A percentile compares a stretch with the other conserved stretches of the same genome.
phyloP scores from a whole-genome alignment of 2,329 filamentous ascomycete species.

The Ascosphaera pollenicola region DNA sequence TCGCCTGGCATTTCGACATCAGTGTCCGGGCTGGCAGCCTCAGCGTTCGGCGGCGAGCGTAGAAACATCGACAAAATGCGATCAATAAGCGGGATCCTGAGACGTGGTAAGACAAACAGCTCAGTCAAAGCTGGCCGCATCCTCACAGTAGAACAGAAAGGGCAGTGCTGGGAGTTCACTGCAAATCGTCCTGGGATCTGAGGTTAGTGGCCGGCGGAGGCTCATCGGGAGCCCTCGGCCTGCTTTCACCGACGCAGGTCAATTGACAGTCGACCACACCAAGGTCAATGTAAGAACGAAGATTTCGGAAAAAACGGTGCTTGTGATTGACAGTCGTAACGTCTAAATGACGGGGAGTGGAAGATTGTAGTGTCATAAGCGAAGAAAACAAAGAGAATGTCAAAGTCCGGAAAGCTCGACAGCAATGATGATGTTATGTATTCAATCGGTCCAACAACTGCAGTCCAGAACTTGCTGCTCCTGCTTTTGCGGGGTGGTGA shows the following conservation, averaged over 20 bases:
- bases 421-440: background rate
- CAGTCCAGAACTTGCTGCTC: slow-evolving; percentile 1
- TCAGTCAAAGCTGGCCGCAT: background rate
- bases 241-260: background rate
- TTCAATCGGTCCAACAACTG: background rate
- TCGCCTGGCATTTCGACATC: background rate
- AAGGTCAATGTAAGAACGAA: background rate
- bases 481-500: slow-evolving; percentile 1
- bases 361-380: background rate
- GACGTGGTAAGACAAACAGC: background rate
- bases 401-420: background rate
- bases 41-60: background rate
- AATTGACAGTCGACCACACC: background rate
- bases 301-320: background rate
- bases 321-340: background rate
- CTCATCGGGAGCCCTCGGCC: background rate
- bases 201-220: background rate
- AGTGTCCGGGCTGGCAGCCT: background rate
- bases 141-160: background rate
- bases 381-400: background rate
- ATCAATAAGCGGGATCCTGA: background rate
- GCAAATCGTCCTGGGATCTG: background rate
- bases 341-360: background rate
- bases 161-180: background rate
- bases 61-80: background rate